A percentile compares a stretch with the other conserved stretches of the same genome.
Conservation (phyloP, 768 basidiomycete genomes). For the Albatrellus ellisii region DNA sequence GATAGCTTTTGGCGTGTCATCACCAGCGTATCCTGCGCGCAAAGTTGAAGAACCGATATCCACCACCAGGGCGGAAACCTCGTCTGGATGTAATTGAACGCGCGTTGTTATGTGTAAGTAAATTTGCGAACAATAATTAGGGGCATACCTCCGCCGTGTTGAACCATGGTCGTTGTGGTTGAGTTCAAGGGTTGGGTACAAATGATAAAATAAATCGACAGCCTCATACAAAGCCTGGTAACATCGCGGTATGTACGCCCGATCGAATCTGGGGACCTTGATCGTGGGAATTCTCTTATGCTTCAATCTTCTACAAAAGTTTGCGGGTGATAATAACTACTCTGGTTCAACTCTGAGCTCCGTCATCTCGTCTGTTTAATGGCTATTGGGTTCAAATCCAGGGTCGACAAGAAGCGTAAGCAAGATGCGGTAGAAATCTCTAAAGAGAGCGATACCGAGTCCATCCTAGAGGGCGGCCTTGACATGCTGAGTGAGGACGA, state of each 20-base stretch:
- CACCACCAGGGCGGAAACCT: conserved; percentile 92
- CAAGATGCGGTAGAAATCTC: conserved; percentile 29
- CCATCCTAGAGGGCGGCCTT: conserved; percentile 32
- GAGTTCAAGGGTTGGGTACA: neutral
- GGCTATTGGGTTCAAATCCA: conserved; percentile 21
- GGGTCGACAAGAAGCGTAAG: conserved; percentile 45
- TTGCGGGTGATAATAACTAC: too few relatives aligned
- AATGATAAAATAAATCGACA: neutral
- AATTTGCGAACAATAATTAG: neutral
- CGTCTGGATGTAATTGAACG: conserved; percentile 39
- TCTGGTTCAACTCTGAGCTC: too few relatives aligned
- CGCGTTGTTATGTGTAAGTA: too few relatives aligned
- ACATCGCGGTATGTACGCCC: too few relatives aligned
- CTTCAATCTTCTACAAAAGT: too few relatives aligned
- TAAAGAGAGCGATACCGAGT: conserved; percentile 14
- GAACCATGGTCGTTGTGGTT: conserved; percentile 43
- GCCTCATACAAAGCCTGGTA: conserved; percentile 1
- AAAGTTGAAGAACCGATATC: conserved; percentile 88
- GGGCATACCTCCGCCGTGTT: conserved; percentile 72
- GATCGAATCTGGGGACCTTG: conserved; percentile 17
- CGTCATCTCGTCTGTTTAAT: neutral
- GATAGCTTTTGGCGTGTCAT: conserved; percentile 88
- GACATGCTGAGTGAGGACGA: conserved; percentile 75
- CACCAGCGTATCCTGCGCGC: conserved; percentile 94
- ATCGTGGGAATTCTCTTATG: conserved; percentile 12